Evolutionary conservation across 441 rosid genomes (phyloP).

Genomic region (Gossypium gossypioides): DNA sequence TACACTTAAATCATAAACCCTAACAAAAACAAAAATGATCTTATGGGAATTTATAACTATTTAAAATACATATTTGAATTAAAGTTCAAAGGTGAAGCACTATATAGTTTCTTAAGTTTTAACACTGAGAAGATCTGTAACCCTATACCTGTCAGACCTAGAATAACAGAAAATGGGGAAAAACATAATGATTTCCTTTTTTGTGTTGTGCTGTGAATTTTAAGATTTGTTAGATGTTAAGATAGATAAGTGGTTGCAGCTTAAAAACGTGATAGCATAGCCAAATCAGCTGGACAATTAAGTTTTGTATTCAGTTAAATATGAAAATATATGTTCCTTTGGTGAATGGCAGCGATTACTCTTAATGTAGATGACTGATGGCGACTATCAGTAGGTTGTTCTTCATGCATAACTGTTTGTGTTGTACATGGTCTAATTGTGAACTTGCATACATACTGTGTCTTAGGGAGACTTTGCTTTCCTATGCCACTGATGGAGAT

Average conservation of each 20-base stretch:
- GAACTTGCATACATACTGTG: constrained; percentile 10
- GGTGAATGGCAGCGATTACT: not conserved
- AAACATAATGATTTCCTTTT: not conserved
- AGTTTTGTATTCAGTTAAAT: not conserved
- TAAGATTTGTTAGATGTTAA: not conserved
- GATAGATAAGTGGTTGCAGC: not conserved
- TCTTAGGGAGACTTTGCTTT: constrained; percentile 75
- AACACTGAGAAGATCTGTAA: not conserved
- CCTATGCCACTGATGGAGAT: constrained; percentile 56
- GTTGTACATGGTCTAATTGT: not conserved
- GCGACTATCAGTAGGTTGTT: not conserved
- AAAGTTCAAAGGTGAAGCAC: not conserved
- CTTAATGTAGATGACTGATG: not conserved
- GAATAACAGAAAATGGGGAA: not conserved
- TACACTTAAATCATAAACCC: not conserved
- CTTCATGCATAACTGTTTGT: not conserved
- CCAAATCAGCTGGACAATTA: not conserved
- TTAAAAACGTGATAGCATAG: not conserved
- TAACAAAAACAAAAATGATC: not conserved
- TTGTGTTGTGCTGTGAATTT: not conserved
- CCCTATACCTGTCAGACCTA: not conserved
- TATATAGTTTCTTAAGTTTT: not conserved
- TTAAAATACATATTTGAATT: not conserved
- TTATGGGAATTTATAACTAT: too few species aligned
- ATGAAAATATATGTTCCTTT: not conserved